Base-by-base conservation (phyloP, 148 eudicot genomes). In the Fagopyrum homotropicum region DNA sequence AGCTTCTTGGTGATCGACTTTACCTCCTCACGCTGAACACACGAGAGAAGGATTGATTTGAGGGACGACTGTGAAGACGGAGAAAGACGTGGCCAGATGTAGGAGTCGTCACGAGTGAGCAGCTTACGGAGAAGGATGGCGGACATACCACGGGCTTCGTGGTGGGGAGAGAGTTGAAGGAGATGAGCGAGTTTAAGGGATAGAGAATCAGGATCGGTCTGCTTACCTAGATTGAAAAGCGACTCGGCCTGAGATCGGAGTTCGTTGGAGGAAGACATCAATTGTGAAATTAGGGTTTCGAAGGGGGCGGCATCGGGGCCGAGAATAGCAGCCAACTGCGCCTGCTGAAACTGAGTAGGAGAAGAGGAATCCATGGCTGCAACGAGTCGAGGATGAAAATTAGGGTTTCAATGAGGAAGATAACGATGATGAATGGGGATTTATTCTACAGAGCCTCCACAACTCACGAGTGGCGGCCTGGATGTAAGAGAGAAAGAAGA, bases 91-190 rank as follows among this genome's bases (percentile, higher is more conserved):
- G 92, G 91, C 93, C 92, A 86, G 4, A 83, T 19, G 35, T 61
- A 77, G 64, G 82, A 80, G 80, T 81, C 83, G 0, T 81, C 85
- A 16, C 83, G 82, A 16, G 91, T 88, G 0, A 90, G 86, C 52
- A 79, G 83, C 77, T 88, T 88, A 77, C 86, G 76, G 76, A 93
- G 86, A 19, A 93, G 88, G 66, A 93, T 84, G 2, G 97, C 85
- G 26, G 94, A 83, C 97, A 93, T 89, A 69, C 91, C 91, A 0
- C 97, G 91, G 9, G 88, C 88, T 51, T 89, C 94, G 5, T 72
- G 75, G 76, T 82, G 84, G 7, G 82, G 83, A 1, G 98, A 91
- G 12, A 59, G 79, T 61, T 87, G 88, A 2, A 91, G 80, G 35
- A 89, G 74, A 6, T 86, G 89, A 14, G 87, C 88, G 77, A 93